Evolutionary conservation across 495 filamentous ascomycete species (phyloP), one percentile per base, ranked within the genome.

Genomic region (Neurospora sp.): DNA sequence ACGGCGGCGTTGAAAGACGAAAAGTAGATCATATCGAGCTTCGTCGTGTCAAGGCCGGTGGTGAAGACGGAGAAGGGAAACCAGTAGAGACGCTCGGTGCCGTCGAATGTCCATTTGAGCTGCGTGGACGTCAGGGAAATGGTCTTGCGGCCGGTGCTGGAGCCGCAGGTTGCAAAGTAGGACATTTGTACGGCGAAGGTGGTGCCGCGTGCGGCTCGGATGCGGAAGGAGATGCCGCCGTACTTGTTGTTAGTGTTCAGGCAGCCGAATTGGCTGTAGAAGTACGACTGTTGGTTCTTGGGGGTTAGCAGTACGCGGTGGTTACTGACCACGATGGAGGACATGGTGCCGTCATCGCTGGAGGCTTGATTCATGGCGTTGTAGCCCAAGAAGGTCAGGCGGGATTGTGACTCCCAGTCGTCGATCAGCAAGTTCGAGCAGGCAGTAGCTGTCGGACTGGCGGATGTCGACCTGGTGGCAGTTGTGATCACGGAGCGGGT

Each of bases 301-400:
- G 89, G 88, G 2, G 84, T 89, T 27, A 90, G 79, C 35, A 87
- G 88, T 9, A 89, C 82, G 72, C 81, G 83, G 77, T 80, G 59
- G 77, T 82, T 80, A 72, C 83, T 81, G 41, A 90, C 88, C 6
- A 85, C 81, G 37, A 90, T 79, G 8, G 87, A 88, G 5, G 84
- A 83, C 88, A 90, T 90, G 6, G 86, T 87, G 5, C 79, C 85
- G 78, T 91, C 89, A 75, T 90, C 88, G 75, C 86, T 88, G 16
- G 85, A 84, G n/a, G 89, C 80, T 73, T 88, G 79, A 5, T 85
- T 78, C 80, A 90, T 75, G 46, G 89, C 84, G 76, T 91, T 91
- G 81, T 91, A 91, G 77, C 81, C 87, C 10, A 91, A 80, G 79
- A 91, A 91, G 0, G 89, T 91, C 71, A 91, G 80, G 20, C 89